Conservation (phyloP, 2,329 filamentous ascomycete genomes). For the Pleomassaria siparia region DNA sequence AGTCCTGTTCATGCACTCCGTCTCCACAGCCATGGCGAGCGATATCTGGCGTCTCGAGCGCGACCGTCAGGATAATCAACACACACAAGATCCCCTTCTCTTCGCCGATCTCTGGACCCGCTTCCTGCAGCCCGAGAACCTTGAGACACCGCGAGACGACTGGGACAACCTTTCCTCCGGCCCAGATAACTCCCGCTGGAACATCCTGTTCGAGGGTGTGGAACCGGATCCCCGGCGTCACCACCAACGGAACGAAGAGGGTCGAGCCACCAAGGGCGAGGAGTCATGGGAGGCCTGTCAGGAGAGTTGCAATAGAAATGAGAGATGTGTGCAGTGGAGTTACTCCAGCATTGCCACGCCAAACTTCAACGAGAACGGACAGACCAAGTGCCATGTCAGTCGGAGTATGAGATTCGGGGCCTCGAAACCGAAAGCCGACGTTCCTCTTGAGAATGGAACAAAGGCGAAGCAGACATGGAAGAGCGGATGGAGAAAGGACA, state of each 20-base stretch:
- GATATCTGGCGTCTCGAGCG: constrained; percentile 51
- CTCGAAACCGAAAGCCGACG: too few relatives aligned
- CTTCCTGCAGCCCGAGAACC: constrained; percentile 31
- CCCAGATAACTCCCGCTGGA: constrained; percentile 31
- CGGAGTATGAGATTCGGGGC: constrained; percentile 36
- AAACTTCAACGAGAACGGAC: constrained; percentile 35
- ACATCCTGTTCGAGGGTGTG: constrained; percentile 31
- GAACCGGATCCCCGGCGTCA: constrained; percentile 11
- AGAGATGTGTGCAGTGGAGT: constrained; percentile 36
- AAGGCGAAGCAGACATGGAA: constrained; percentile 20
- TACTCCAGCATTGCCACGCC: constrained; percentile 28
- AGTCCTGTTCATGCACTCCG: constrained; percentile 40
- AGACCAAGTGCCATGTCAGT: constrained; percentile 37
- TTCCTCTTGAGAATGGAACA: constrained; percentile 15
- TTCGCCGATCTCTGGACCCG: constrained; percentile 31
- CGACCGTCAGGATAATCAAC: constrained; percentile 21
- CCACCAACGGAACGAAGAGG: constrained; percentile 2
- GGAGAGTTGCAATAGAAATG: constrained; percentile 27
- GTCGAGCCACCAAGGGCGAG: constrained; percentile 23
- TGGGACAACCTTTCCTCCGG: constrained; percentile 39
- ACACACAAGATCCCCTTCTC: constrained; percentile 18
- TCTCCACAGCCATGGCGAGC: constrained; percentile 45
- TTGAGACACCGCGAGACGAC: constrained; percentile 26
- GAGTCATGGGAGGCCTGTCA: constrained; percentile 31
- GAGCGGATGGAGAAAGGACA: constrained; percentile 35